Evolutionary conservation across 2,329 filamentous ascomycete genomes (phyloP), one percentile per base, ranked within the genome.

Genomic region (Fusarium sp.): DNA sequence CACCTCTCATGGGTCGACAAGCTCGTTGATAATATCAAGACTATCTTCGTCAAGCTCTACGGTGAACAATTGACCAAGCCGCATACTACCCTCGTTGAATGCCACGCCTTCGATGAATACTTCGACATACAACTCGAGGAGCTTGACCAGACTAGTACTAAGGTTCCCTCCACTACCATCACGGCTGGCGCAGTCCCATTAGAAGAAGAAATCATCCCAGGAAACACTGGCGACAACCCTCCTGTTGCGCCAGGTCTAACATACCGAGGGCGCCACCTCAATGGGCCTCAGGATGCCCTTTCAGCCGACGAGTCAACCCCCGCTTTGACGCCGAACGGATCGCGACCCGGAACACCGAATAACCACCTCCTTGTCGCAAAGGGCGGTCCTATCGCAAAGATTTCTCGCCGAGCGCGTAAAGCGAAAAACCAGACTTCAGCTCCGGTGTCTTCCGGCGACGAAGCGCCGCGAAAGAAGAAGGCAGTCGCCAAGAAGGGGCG

Each of bases 1-100:
- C 95, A 98, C 82, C 89, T 99, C 13, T 95, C 94, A 18, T 99
- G 97, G 96, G 94, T 98, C 74, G 96, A 99, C 83, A 95, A 96
- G 82, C 91, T 99, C 53, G 91, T 99, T 75, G 96, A 98, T 80
- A 97, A 98, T 79, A 94, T 98, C 78, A 94, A 92, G 81, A 95
- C 93, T 15, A 91, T 99, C 38, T 99, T 98, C 80, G 88, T 96
- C 75, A 93, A 95, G 74, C 88, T 98, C 33, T 99, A 98, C 81
- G 93, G 92, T 75, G 92, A 96, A 66, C 93, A 97, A 82, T 86
- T 99, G 62, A 95, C 91, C 81, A 93, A 93, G 76, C 90, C 93
- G 32, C 90, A 96, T 80, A 93, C 91, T 16, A 94, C 93, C 60
- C 87, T 93, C 28, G 87, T 96, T 64, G 90, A 95, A 80, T 97